A percentile compares a stretch with the other conserved stretches of the same genome.
Evolutionary conservation across 108 stramenopile genomes (phyloP).

Genomic region (Stephanodiscus triporus): DNA sequence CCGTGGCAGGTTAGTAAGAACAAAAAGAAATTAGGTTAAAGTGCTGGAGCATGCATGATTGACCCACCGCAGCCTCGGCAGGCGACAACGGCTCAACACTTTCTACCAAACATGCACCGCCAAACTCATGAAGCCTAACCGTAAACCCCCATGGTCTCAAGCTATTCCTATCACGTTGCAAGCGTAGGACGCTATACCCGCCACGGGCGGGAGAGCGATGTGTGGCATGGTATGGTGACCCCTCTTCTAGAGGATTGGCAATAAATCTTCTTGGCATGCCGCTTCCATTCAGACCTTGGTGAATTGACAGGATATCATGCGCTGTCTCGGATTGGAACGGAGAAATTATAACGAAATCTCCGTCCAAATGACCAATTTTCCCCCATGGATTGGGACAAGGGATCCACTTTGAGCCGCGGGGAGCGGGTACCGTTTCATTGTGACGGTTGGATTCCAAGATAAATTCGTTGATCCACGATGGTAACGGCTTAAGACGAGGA

Average conservation of each 20-base stretch:
- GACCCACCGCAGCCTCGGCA: constrained; percentile 72
- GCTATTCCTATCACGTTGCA: constrained; percentile 60
- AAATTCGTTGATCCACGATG: constrained; percentile 36
- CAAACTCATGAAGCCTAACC: constrained; percentile 68
- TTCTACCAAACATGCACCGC: constrained; percentile 78
- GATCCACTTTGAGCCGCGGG: constrained; percentile 52
- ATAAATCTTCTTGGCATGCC: constrained; percentile 50
- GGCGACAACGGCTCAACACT: constrained; percentile 65
- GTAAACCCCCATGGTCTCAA: constrained; percentile 74
- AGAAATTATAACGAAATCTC: constrained; percentile 69
- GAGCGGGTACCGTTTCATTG: constrained; percentile 22
- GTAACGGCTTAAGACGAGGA: constrained; percentile 11
- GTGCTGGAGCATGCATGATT: background rate
- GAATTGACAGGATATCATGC: constrained; percentile 42
- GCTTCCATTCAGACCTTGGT: constrained; percentile 19
- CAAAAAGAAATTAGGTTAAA: background rate
- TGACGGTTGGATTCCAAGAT: constrained; percentile 15
- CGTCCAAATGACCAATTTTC: constrained; percentile 50
- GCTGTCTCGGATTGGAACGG: constrained; percentile 43
- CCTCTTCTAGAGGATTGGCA: constrained; percentile 51
- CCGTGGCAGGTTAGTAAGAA: background rate
- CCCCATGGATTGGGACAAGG: constrained; percentile 78
- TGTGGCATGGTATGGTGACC: constrained; percentile 61
- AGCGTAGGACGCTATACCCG: constrained; percentile 55
- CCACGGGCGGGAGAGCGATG: constrained; percentile 63